Base-by-base conservation (phyloP, 2,329 filamentous ascomycete genomes). In the Hirsutella minnesotensis region DNA sequence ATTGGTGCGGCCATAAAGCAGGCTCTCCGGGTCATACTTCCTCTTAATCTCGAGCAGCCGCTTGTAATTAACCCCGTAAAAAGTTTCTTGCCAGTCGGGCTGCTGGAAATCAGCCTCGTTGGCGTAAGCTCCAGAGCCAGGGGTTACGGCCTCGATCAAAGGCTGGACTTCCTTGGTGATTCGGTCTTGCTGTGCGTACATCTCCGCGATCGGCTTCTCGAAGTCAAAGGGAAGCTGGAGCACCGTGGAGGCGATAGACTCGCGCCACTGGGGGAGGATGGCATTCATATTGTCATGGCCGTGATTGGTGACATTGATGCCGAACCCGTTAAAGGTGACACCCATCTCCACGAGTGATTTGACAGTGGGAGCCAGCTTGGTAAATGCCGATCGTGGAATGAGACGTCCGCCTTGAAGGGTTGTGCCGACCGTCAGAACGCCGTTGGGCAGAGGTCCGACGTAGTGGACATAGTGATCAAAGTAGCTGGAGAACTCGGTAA, bases 31-130 rank as follows among this genome's bases (percentile, higher is more conserved):
- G 53, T 75, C 75, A 51, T 65, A 69, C 35, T 56, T 62, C 40
- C 62, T 52, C 63, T 78, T 78, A 16, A 77, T 60, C 3, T 41
- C 29, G 19, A 62, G 46, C 36, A 73, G 51, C 34, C 48, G 53
- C 4, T 49, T 51, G 46, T 73, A 74, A 39, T 71, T 70, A 7
- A 33, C 46, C 1, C 71, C 72, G 50, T 64, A 75, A 55, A 73
- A 74, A 3, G 53, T 57, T 24, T 63, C 51, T 49, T 69, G 58
- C 49, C 61, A 75, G 43, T 67, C 49, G 1, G 62, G 64, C 52
- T 74, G 62, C 45, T 63, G 59, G 35, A 69, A 65, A 52, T 75
- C 67, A 3, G 62, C 67, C 59, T 78, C 73, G 46, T 73, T 74
- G 51, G 70, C 53, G 47, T 74, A 74, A 4, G 66, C 59, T 4